phyloP scores from a whole-genome alignment of 140 eudicot species.

The Senecio squalidus region DNA sequence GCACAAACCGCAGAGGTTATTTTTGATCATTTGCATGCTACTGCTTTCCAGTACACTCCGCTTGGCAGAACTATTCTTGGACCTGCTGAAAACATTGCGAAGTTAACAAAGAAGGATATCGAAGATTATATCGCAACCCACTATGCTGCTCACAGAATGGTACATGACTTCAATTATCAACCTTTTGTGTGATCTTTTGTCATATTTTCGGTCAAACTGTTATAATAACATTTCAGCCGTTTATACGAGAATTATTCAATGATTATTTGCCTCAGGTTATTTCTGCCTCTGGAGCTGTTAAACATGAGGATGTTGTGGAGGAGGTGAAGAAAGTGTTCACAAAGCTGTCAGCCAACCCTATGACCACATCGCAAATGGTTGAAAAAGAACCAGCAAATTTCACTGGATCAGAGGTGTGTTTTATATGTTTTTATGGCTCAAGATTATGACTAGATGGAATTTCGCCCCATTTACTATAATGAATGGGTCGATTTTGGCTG shows the following conservation, averaged over 20 bases:
- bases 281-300: constrained; percentile 90
- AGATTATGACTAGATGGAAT: too few relatives aligned
- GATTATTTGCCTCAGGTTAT: constrained; percentile 52
- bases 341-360: constrained; percentile 65
- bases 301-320: constrained; percentile 87
- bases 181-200: background rate
- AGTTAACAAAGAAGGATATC: constrained; percentile 61
- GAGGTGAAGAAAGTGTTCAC: constrained; percentile 65
- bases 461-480: background rate
- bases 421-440: background rate
- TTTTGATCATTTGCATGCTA: constrained; percentile 91
- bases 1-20: constrained; percentile 79
- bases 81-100: constrained; percentile 68
- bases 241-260: background rate
- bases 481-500: background rate
- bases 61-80: constrained; percentile 96
- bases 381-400: constrained; percentile 83
- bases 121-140: constrained; percentile 75
- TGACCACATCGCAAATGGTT: constrained; percentile 65
- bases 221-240: background rate
- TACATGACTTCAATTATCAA: constrained; percentile 15
- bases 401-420: constrained; percentile 93
- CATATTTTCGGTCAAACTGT: background rate
- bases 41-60: constrained; percentile 94
- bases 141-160: constrained; percentile 94